Evolutionary conservation across 2,329 filamentous ascomycete genomes (phyloP), one percentile per base, ranked within the genome.

Genomic region (Graphiopsis chlorocephala): DNA sequence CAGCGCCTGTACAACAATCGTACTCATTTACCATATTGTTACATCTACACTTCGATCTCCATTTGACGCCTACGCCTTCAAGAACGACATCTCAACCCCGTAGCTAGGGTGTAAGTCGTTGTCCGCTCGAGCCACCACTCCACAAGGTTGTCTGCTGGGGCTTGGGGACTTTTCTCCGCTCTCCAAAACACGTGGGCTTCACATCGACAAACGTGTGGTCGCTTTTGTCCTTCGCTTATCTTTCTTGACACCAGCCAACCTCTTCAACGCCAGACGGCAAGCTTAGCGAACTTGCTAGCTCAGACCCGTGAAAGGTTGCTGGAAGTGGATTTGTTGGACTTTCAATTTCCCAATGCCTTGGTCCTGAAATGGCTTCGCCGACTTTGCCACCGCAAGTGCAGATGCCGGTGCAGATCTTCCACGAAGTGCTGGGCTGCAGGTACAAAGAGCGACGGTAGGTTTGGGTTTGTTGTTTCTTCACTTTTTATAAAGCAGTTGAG

Each of bases 261-360:
- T 48, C 26, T 35, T 48, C 20, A 23, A 50, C 11, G 11, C 25
- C 5, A 11, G 20, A 29, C 2, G 14, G 47, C 15, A 47, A 52
- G 45, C 59, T 61, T 52, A 61, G 59, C 59, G 59, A 61, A 47
- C 47, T 61, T 61, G 31, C 26, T 20, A 28, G 17, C 17, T 20
- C n/a, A 14, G 28, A 23, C 47, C 23, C 45, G 59, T 61, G 59
- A 38, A 28, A 35, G 28, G 6, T 26, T 47, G 8, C 12, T 29
- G 15, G 15, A 23, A n/a, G 35, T 26, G 25, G 56, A 47, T 59
- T 45, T 23, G 35, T 20, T 20, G 35, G 2, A 45, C 23, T 25
- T 8, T 45, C 2, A 57, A 35, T 38, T 17, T 57, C 28, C 53
- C 20, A 23, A 45, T 45, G 38, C 10, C 38, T 23, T 28, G 48